phyloP scores from a whole-genome alignment of 1,139 yeast species.

The Protomyces gravidus region DNA sequence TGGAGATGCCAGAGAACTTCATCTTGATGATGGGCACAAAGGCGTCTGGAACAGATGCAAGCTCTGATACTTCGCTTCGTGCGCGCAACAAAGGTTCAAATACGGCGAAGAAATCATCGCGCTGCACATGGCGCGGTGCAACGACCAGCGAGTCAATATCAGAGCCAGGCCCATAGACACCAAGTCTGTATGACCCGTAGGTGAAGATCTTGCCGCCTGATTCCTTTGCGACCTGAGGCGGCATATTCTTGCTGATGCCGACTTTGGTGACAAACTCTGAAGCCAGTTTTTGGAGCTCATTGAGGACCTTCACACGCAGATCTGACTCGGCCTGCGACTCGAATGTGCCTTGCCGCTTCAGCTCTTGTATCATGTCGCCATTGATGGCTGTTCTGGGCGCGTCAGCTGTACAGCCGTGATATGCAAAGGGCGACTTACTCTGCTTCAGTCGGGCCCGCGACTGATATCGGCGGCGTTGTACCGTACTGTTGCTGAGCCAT shows the following conservation, averaged over 20 bases:
- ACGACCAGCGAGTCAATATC: slow-evolving; percentile 95
- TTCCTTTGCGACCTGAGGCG: slow-evolving; percentile 94
- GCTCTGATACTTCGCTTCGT: slow-evolving; percentile 79
- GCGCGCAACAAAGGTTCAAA: slow-evolving; percentile 63
- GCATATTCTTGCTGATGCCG: slow-evolving; percentile 77
- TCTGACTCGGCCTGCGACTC: slow-evolving; percentile 56
- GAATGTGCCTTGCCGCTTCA: slow-evolving; percentile 80
- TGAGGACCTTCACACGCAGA: slow-evolving; percentile 63
- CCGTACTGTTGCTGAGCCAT: slow-evolving; percentile 50
- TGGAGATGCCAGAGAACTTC: slow-evolving; percentile 80
- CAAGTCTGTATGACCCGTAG: slow-evolving; percentile 87
- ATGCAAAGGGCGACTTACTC: too few species aligned
- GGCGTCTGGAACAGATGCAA: slow-evolving; percentile 92
- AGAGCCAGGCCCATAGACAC: slow-evolving; percentile 97
- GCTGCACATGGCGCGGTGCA: slow-evolving; percentile 89
- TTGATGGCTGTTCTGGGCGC: slow-evolving; percentile 55
- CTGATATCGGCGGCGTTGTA: slow-evolving; percentile 84
- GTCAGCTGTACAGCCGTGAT: too few species aligned
- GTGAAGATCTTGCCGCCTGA: slow-evolving; percentile 97
- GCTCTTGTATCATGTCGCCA: slow-evolving; percentile 69
- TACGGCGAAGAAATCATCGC: slow-evolving; percentile 81
- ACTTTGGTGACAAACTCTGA: slow-evolving; percentile 79
- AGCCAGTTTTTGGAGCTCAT: slow-evolving; percentile 63
- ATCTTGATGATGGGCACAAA: slow-evolving; percentile 91
- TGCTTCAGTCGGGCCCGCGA: slow-evolving; percentile 73